These are phyloP conservation scores for Apostasia ramifera DNA, from an alignment of 106 monocot species.

Conservation along the genomic window DNA sequence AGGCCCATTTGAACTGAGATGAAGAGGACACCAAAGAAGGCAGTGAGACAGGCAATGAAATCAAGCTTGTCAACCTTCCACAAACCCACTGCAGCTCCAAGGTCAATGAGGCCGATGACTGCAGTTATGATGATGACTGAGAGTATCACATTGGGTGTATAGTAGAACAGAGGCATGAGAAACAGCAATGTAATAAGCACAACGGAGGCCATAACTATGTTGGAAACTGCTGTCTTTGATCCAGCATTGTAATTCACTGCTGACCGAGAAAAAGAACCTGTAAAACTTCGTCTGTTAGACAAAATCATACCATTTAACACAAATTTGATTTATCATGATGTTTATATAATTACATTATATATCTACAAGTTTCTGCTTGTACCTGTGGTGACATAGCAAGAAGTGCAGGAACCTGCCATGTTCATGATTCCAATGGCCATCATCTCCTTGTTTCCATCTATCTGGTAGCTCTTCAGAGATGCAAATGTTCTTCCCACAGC, in stretches of 20 bases:
- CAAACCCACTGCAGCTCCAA: conserved; percentile 7
- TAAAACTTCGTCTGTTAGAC: background rate
- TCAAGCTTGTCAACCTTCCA: conserved; percentile 53
- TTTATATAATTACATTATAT: too few species aligned
- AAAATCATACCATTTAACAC: background rate
- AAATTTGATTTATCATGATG: background rate
- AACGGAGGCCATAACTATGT: conserved; percentile 35
- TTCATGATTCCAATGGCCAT: conserved; percentile 93
- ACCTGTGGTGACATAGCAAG: conserved; percentile 94
- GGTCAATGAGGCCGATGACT: conserved; percentile 37
- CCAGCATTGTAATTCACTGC: conserved; percentile 48
- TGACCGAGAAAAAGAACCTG: conserved; percentile 43
- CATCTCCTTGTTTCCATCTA: conserved; percentile 98
- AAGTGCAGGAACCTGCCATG: conserved; percentile 90
- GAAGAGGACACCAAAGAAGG: conserved; percentile 47
- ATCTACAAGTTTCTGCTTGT: background rate
- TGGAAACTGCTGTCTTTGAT: conserved; percentile 36
- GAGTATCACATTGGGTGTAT: conserved; percentile 39
- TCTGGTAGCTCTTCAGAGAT: conserved; percentile 80
- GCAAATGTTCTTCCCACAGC: conserved; percentile 97
- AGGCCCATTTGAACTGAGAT: conserved; percentile 36
- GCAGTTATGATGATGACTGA: conserved; percentile 42
- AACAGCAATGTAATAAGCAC: conserved; percentile 40
- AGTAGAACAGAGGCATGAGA: conserved; percentile 39
- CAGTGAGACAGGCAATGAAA: conserved; percentile 31